These are phyloP conservation scores for Podosphaera fusca DNA, from an alignment of 2,329 filamentous ascomycete genomes.

Conservation along the genomic window DNA sequence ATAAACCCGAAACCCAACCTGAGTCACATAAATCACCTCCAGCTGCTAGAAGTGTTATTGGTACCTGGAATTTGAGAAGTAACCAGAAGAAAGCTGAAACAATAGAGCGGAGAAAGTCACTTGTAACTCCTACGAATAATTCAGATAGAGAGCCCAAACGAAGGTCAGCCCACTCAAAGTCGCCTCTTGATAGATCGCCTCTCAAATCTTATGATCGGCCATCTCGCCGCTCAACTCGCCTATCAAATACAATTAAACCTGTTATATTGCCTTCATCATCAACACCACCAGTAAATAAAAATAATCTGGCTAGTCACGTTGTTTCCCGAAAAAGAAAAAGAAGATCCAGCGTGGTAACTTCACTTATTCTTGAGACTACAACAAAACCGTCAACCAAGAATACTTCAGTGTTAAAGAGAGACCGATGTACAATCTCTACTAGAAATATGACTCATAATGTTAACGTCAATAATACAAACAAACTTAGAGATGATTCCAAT, in stretches of 20 bases:
- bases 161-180: slow-evolving; percentile 19
- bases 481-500: not conserved
- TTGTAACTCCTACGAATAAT: not conserved
- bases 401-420: not conserved
- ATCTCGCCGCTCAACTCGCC: not conserved
- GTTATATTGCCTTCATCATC: not conserved
- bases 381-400: not conserved
- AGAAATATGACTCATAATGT: not conserved
- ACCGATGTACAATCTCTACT: not conserved
- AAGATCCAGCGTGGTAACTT: not conserved
- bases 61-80: slow-evolving; percentile 58
- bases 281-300: not conserved
- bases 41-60: slow-evolving; percentile 23
- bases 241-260: not conserved
- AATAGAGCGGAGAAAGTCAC: not conserved
- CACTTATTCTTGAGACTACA: not conserved
- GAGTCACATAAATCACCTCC: slow-evolving; percentile 40
- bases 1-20: slow-evolving; percentile 67
- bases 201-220: not conserved
- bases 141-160: not conserved
- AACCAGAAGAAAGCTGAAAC: slow-evolving; percentile 50
- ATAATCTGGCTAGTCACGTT: not conserved
- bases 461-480: not conserved
- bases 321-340: not conserved
- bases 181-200: not conserved